Percentiles rank a stretch among this genome's conserved stretches.
Conservation (phyloP, 805 yeast species). For the Nadsonia fulvescens region DNA sequence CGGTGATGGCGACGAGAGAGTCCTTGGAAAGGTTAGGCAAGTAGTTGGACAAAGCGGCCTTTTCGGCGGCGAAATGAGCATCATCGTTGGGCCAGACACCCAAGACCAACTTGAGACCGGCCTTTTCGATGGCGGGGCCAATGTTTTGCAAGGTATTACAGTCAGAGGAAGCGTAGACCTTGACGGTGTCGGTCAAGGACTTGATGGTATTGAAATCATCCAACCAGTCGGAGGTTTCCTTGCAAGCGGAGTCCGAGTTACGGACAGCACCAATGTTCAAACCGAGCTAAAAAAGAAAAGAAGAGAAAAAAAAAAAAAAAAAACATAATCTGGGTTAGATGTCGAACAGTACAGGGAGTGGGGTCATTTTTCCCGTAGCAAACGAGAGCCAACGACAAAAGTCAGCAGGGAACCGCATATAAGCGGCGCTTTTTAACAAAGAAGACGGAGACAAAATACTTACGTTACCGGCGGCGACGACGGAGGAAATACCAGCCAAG, state of each 20-base stretch:
- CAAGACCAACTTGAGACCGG: conserved; percentile 57
- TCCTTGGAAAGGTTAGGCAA: conserved; percentile 47
- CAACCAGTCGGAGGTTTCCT: conserved; percentile 50
- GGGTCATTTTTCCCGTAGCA: too few relatives aligned
- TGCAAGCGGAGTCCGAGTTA: conserved; percentile 52
- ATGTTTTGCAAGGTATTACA: conserved; percentile 74
- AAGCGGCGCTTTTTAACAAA: too few relatives aligned
- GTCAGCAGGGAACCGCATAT: too few relatives aligned
- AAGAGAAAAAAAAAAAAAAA: too few relatives aligned
- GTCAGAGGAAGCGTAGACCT: conserved; percentile 85
- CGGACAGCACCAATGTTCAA: conserved; percentile 77
- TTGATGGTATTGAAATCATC: conserved; percentile 45
- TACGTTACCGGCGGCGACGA: too few relatives aligned
- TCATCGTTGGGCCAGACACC: conserved; percentile 94
- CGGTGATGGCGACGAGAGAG: conserved; percentile 60
- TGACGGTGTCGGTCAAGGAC: conserved; percentile 44
- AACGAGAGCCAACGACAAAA: too few relatives aligned
- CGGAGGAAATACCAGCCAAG: too few relatives aligned
- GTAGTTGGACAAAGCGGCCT: conserved; percentile 47
- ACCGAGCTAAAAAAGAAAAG: conserved; percentile 27
- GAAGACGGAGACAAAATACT: too few relatives aligned
- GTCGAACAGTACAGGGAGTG: too few relatives aligned
- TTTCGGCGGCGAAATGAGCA: conserved; percentile 56
- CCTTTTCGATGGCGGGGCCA: conserved; percentile 72
- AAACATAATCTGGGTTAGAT: too few relatives aligned